Evolutionary conservation across 2,329 filamentous ascomycete genomes (phyloP).

Genomic region (Fusarium protoensiforme): DNA sequence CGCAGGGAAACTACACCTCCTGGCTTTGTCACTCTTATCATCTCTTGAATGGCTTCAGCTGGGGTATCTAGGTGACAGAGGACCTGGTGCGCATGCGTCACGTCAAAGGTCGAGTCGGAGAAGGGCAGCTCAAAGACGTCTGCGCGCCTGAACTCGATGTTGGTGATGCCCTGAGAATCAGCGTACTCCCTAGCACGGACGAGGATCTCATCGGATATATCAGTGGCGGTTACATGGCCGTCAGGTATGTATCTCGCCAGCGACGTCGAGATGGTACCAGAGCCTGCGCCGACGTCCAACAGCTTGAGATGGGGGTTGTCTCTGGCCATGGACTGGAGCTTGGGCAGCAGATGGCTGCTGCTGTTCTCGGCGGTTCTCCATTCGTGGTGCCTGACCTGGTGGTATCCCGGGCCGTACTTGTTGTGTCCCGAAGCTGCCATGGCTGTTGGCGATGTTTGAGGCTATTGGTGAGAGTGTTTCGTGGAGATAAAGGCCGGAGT

Average conservation of each 20-base stretch:
- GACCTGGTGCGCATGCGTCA: slow-evolving; percentile 57
- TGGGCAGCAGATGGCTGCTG: slow-evolving; percentile 56
- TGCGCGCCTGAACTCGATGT: slow-evolving; percentile 43
- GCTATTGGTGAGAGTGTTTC: background rate
- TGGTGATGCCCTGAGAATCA: slow-evolving; percentile 33
- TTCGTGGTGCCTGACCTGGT: slow-evolving; percentile 46
- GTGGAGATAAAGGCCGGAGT: slow-evolving; percentile 11
- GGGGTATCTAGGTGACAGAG: slow-evolving; percentile 54
- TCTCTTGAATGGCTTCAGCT: slow-evolving; percentile 51
- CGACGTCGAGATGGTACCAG: slow-evolving; percentile 60
- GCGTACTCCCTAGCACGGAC: slow-evolving; percentile 40
- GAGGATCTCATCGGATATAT: slow-evolving; percentile 47
- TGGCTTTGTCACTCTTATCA: slow-evolving; percentile 55
- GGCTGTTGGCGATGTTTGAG: background rate
- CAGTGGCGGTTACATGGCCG: slow-evolving; percentile 50
- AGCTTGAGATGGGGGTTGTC: slow-evolving; percentile 50
- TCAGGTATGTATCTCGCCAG: slow-evolving; percentile 53
- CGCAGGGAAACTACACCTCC: slow-evolving; percentile 55
- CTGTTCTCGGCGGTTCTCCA: slow-evolving; percentile 57
- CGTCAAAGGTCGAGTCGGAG: slow-evolving; percentile 53
- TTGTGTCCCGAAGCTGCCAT: slow-evolving; percentile 41
- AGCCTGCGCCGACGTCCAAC: slow-evolving; percentile 61
- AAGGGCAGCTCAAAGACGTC: slow-evolving; percentile 51
- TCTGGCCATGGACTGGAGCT: slow-evolving; percentile 43
- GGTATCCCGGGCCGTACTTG: slow-evolving; percentile 43